phyloP scores from a whole-genome alignment of 495 filamentous ascomycete species.

The Delitschia confertaspora region DNA sequence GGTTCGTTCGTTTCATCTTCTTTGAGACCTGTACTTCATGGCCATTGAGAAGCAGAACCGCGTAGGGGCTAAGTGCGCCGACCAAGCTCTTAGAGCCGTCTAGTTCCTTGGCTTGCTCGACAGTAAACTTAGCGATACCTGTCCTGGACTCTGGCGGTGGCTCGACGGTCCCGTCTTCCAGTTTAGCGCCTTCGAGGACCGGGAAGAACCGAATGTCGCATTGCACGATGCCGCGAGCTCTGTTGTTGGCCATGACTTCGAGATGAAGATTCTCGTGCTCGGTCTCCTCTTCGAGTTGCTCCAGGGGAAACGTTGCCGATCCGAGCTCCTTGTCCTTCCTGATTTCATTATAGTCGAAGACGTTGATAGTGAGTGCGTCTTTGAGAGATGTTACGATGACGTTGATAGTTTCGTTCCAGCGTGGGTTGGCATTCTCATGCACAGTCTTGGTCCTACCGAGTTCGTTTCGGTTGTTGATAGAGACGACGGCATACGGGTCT shows the following conservation, averaged over 20 bases:
- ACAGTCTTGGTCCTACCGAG: constrained; percentile 85
- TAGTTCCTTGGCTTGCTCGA: constrained; percentile 93
- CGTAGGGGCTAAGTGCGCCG: constrained; percentile 85
- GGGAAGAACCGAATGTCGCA: constrained; percentile 93
- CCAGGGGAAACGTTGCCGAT: constrained; percentile 70
- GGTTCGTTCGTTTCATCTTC: constrained; percentile 92
- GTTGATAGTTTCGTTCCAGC: constrained; percentile 95
- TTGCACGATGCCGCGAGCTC: constrained; percentile 67
- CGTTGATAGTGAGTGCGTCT: constrained; percentile 69
- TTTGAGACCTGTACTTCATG: constrained; percentile 77
- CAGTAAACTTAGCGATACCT: constrained; percentile 82
- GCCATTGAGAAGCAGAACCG: constrained; percentile 74
- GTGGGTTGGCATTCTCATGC: constrained; percentile 73
- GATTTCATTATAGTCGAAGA: constrained; percentile 91
- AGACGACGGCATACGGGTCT: constrained; percentile 85
- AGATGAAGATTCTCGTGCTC: constrained; percentile 78
- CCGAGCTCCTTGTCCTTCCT: constrained; percentile 96
- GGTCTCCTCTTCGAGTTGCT: constrained; percentile 63
- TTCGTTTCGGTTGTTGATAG: constrained; percentile 68
- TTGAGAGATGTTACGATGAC: constrained; percentile 84
- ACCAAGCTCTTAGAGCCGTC: constrained; percentile 84
- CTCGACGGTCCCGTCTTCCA: constrained; percentile 66
- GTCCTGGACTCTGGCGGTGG: constrained; percentile 82
- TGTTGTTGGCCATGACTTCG: constrained; percentile 76
- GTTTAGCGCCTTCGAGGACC: constrained; percentile 61